Conservation (phyloP, 208 protist genomes). For the Acanthamoeba triangularis region DNA sequence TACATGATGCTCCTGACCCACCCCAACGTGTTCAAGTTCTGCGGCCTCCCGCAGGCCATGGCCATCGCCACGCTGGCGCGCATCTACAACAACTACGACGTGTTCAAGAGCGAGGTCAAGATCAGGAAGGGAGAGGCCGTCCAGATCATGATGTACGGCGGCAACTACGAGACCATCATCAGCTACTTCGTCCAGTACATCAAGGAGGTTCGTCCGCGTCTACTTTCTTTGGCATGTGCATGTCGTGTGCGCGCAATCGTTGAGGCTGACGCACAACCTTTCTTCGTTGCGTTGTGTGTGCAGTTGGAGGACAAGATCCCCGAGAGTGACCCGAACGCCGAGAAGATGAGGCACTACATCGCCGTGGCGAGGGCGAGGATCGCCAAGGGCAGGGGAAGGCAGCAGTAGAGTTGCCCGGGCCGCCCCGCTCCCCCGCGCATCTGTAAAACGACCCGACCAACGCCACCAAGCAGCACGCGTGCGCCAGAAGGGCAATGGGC, state of each 20-base stretch:
- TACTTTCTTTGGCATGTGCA: too few species aligned
- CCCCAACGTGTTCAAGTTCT: conserved; percentile 96
- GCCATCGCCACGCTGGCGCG: conserved; percentile 95
- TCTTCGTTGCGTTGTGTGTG: neutral
- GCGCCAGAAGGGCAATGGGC: too few species aligned
- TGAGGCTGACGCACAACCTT: too few species aligned
- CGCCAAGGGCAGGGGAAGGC: conserved; percentile 9
- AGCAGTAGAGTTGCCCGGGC: neutral
- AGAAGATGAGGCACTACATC: conserved; percentile 26
- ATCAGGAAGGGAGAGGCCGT: conserved; percentile 93
- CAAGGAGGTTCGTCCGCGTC: conserved; percentile 15
- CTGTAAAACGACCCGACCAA: too few species aligned
- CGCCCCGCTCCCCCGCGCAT: too few species aligned
- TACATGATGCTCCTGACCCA: conserved; percentile 94
- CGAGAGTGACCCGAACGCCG: conserved; percentile 68
- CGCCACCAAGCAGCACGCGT: too few species aligned
- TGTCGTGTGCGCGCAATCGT: too few species aligned
- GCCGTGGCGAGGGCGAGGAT: conserved; percentile 21
- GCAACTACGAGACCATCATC: conserved; percentile 38
- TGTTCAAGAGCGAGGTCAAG: conserved; percentile 96
- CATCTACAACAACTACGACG: conserved; percentile 96
- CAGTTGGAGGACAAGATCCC: conserved; percentile 74
- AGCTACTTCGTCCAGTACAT: conserved; percentile 77
- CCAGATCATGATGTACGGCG: conserved; percentile 76
- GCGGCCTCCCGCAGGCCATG: conserved; percentile 97